phyloP scores from a whole-genome alignment of 148 eudicot genomes.

The Nyssa sinensis region DNA sequence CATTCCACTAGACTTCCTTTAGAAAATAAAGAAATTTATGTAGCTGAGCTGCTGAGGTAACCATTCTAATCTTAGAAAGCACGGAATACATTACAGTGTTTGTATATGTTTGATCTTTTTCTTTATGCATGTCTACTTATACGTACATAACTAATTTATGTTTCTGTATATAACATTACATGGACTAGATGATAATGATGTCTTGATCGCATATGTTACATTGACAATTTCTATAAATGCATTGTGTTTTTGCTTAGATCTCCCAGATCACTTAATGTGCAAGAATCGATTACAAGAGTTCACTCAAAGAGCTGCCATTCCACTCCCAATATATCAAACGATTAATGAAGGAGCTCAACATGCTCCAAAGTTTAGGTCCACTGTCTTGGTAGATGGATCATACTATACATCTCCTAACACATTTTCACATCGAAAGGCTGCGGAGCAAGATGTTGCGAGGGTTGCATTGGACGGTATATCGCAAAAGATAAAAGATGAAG shows the following conservation, averaged over 20 bases:
- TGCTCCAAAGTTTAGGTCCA: constrained; percentile 37
- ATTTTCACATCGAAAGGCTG: constrained; percentile 36
- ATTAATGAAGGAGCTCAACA: constrained; percentile 28
- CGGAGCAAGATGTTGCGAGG: constrained; percentile 63
- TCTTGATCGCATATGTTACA: neutral
- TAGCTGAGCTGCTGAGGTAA: too few relatives aligned
- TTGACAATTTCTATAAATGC: neutral
- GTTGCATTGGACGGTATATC: constrained; percentile 39
- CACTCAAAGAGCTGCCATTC: constrained; percentile 30
- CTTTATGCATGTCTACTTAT: too few relatives aligned
- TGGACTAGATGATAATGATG: neutral
- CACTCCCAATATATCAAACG: constrained; percentile 47
- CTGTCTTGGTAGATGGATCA: constrained; percentile 53
- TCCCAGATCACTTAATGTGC: constrained; percentile 20
- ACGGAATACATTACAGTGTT: neutral
- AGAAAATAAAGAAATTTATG: too few relatives aligned
- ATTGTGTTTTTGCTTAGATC: constrained; percentile 20
- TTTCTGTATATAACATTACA: neutral
- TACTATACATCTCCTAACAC: constrained; percentile 29
- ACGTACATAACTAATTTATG: too few relatives aligned
- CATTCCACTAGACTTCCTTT: too few relatives aligned
- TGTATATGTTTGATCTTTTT: neutral
- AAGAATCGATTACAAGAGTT: constrained; percentile 43
- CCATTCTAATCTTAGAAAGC: neutral
- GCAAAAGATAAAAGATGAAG: constrained; percentile 34